These are phyloP conservation scores for Fraxinus sp. DNA, from an alignment of 305 asterid genomes.

Conservation along the genomic window DNA sequence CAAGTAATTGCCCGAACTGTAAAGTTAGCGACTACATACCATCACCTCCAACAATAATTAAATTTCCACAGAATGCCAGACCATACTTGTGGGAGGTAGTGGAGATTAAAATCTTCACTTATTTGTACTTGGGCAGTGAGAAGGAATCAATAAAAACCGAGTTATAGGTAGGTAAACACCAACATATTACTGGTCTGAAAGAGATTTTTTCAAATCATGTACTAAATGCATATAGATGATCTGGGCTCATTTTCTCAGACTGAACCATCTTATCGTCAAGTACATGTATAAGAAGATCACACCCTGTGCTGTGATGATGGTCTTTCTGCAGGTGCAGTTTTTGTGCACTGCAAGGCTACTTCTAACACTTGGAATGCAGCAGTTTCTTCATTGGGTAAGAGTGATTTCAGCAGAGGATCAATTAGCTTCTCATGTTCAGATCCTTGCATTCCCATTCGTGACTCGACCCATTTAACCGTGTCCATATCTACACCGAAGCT, in stretches of 20 bases:
- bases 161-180: not conserved
- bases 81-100: not conserved
- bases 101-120: not conserved
- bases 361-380: slow-evolving; percentile 63
- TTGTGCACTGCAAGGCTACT: slow-evolving; percentile 74
- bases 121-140: not conserved
- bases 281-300: slow-evolving; percentile 56
- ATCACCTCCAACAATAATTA: not conserved
- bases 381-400: slow-evolving; percentile 61
- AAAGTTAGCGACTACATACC: not conserved
- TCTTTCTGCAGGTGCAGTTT: slow-evolving; percentile 82
- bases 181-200: not conserved
- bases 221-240: slow-evolving; percentile 23
- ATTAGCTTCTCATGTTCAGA: slow-evolving; percentile 50
- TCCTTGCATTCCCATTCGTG: slow-evolving; percentile 42
- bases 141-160: not conserved
- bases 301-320: slow-evolving; percentile 67
- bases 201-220: not conserved
- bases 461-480: slow-evolving; percentile 86
- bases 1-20: not conserved
- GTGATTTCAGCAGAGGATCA: slow-evolving; percentile 65
- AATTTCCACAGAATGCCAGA: not conserved
- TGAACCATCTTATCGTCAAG: slow-evolving; percentile 48
- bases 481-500: slow-evolving; percentile 63
- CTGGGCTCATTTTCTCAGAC: slow-evolving; percentile 50